Conservation (phyloP, 257 asterid species). For the Penstemon barbatus region DNA sequence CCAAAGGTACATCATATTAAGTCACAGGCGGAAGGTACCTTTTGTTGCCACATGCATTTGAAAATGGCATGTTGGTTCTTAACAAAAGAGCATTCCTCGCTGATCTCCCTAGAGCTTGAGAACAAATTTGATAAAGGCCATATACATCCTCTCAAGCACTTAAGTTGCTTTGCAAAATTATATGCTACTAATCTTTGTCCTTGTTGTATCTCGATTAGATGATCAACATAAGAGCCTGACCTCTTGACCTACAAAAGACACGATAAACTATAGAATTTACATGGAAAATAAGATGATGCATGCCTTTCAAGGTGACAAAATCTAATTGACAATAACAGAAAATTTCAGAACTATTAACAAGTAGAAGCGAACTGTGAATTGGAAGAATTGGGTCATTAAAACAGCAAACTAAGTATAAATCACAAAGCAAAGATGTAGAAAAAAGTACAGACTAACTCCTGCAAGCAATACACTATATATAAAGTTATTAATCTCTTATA, state of each 20-base stretch:
- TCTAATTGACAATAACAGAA: neutral
- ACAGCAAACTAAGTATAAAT: neutral
- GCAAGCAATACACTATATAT: neutral
- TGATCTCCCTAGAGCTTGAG: constrained; percentile 33
- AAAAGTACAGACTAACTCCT: neutral
- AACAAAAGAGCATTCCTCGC: constrained; percentile 29
- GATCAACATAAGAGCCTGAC: constrained; percentile 70
- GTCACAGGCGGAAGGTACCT: constrained; percentile 46
- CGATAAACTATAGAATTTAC: neutral
- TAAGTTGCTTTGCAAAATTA: constrained; percentile 54
- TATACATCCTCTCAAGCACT: constrained; percentile 50
- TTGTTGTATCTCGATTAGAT: constrained; percentile 85
- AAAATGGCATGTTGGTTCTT: constrained; percentile 54
- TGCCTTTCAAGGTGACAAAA: neutral
- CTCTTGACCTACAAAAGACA: constrained; percentile 55
- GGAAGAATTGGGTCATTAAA: neutral
- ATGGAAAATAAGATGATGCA: neutral
- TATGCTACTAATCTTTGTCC: constrained; percentile 82
- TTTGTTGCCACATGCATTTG: constrained; percentile 87
- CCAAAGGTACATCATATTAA: neutral
- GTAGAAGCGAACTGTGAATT: too few relatives aligned
- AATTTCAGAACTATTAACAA: neutral
- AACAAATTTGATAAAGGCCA: constrained; percentile 68
- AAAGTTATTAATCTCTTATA: neutral
- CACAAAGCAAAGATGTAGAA: neutral